These are phyloP conservation scores for Neurospora sp. DNA, from an alignment of 495 filamentous ascomycete species.

Conservation along the genomic window DNA sequence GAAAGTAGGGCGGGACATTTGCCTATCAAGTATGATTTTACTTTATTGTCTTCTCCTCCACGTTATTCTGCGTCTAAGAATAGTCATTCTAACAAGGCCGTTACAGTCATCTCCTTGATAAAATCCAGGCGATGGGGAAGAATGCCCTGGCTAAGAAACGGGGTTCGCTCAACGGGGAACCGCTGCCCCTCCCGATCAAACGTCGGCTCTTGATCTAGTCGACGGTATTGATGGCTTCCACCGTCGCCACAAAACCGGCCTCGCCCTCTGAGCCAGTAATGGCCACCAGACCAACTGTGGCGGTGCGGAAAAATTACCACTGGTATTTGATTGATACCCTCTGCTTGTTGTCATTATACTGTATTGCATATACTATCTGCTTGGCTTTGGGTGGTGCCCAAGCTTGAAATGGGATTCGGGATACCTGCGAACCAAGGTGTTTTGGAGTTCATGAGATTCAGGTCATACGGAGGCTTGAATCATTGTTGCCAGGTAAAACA, in stretches of 20 bases:
- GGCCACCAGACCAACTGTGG: background rate
- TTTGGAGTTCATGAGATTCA: background rate
- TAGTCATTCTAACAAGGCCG: background rate
- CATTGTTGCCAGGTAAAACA: background rate
- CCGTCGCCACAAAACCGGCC: background rate
- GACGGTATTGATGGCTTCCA: background rate
- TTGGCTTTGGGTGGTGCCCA: background rate
- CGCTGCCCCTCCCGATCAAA: conserved; percentile 26
- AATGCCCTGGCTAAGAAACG: conserved; percentile 14
- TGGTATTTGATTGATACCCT: background rate
- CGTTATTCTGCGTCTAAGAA: background rate
- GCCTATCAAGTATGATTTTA: conserved; percentile 45
- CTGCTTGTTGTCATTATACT: background rate
- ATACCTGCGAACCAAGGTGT: background rate
- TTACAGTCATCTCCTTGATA: conserved; percentile 33
- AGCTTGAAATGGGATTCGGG: too few relatives aligned
- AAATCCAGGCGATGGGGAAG: conserved; percentile 30
- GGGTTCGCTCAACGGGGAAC: conserved; percentile 13
- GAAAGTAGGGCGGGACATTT: conserved; percentile 41
- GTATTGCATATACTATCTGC: background rate
- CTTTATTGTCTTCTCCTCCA: background rate
- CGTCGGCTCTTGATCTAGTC: conserved; percentile 22
- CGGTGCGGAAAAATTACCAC: background rate
- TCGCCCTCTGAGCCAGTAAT: background rate
- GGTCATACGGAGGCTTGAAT: background rate